Conservation (phyloP, 164 flowering plant species). For the Buxus sempervirens region DNA sequence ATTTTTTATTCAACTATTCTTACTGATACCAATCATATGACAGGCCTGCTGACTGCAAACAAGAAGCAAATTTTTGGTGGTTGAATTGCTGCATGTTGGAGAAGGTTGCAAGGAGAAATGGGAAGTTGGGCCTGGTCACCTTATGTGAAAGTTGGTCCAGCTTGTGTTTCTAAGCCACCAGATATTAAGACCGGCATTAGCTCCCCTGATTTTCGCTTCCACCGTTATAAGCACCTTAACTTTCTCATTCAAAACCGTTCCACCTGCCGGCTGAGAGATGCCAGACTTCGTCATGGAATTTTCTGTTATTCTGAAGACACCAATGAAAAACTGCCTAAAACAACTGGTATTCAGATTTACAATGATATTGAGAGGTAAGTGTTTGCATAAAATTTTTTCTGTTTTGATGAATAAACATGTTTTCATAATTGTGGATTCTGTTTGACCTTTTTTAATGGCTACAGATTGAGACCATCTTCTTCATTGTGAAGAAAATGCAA, state of each 20-base stretch:
- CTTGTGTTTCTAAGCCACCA: not conserved
- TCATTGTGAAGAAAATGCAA: no score
- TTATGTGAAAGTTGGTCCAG: not conserved
- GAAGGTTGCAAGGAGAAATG: not conserved
- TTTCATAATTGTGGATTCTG: no score
- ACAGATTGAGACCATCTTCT: no score
- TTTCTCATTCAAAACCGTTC: not conserved
- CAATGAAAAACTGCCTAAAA: not conserved
- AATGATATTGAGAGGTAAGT: conserved; percentile 18
- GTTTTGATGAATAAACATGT: not conserved
- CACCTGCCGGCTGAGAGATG: not conserved
- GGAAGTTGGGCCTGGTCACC: not conserved
- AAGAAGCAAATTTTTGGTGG: not conserved
- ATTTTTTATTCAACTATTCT: no score
- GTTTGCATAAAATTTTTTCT: not conserved
- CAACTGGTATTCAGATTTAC: conserved; percentile 16
- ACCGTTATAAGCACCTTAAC: not conserved
- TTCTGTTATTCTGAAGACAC: conserved; percentile 11
- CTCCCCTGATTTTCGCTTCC: not conserved
- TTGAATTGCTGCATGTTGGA: not conserved
- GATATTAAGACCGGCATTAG: not conserved
- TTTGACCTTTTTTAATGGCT: no score
- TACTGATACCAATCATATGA: no score
- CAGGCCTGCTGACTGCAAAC: not conserved
- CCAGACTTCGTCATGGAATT: not conserved